These are phyloP conservation scores for Sphaerulina populicola DNA, from an alignment of 2,329 filamentous ascomycete genomes.

Conservation along the genomic window DNA sequence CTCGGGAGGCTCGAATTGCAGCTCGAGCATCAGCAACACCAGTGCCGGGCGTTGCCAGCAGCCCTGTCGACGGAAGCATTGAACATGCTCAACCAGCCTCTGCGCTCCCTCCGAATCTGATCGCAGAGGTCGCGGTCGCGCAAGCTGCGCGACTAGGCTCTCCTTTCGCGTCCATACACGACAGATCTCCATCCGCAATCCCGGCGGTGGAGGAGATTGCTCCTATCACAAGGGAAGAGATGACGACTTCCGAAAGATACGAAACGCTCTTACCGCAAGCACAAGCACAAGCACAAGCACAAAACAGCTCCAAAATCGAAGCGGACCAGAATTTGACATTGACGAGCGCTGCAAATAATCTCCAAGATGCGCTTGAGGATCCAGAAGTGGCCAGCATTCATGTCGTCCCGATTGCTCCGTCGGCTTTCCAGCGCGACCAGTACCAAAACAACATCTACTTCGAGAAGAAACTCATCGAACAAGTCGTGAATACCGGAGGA, in stretches of 20 bases:
- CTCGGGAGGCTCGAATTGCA: conserved; percentile 8
- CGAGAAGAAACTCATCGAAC: conserved; percentile 21
- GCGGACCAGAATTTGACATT: conserved; percentile 1
- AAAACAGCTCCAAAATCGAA: conserved; percentile 1
- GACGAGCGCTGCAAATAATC: not conserved
- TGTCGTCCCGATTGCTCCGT: conserved; percentile 27
- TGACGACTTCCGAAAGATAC: conserved; percentile 31
- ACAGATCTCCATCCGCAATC: conserved; percentile 31
- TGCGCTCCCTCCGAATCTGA: conserved; percentile 19
- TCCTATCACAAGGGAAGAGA: conserved; percentile 27
- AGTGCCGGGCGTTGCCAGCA: not conserved
- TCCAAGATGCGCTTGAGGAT: conserved; percentile 8
- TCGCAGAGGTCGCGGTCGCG: conserved; percentile 14
- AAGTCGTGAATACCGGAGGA: conserved; percentile 20
- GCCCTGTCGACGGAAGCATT: not conserved
- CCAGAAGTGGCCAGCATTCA: conserved; percentile 18
- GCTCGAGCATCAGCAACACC: conserved; percentile 8
- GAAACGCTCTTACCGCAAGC: conserved; percentile 29
- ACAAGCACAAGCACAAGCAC: not conserved
- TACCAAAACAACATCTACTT: conserved; percentile 25
- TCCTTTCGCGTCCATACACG: conserved; percentile 9
- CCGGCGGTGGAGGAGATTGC: conserved; percentile 26
- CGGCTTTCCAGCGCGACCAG: conserved; percentile 28
- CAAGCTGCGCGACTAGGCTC: conserved; percentile 12
- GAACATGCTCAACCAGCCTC: conserved; percentile 17